Base-by-base conservation (phyloP, 2,329 filamentous ascomycete species). In the Fusarium nelsonii region DNA sequence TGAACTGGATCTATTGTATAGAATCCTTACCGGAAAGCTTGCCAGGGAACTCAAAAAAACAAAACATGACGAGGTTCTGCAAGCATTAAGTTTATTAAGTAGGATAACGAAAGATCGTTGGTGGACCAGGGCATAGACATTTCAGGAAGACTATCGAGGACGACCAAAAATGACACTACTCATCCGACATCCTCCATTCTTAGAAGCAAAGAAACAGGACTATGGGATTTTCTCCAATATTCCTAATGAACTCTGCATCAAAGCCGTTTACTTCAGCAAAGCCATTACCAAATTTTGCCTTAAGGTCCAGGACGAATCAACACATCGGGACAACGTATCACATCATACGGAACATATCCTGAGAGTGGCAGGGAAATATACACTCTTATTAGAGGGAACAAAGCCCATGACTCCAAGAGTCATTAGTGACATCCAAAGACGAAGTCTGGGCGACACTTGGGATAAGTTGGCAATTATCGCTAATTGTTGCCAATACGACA, bases 381-480 rank as follows among this genome's bases (percentile, higher is more conserved):
- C 20, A 4, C 1, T n/a, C 4, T 10, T 50, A n/a, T 18, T 57
- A 10, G 9, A 43, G 5, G 18, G 4, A 32, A 2, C 10, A 2
- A 32, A 44, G 14, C 10, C 54, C 5, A 58, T 58, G 54, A 43
- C 54, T 1, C 54, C 30, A 26, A 43, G 4, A 11, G 14, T 58
- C 23, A 30, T 58, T 37, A 3, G 2, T 6, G 54, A 58, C 7
- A 58, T 58, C 9, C 14, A 51, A 8, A 51, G 4, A 9, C 45
- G 37, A 23, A 1, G 30, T 1, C 12, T 57, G 7, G 0, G 2
- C 4, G 14, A 43, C 2, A 2, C 45, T 32, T 51, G 37, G 54
- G 54, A 58, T 32, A 51, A n/a, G 10, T 23, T 43, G 32, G 37
- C 45, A n/a, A 58, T 58, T 9, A 58, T 52, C 10, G 54, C 54